Evolutionary conservation across 768 basidiomycete genomes (phyloP), one percentile per base, ranked within the genome.

Genomic region (Rhizopogon vesiculosus): DNA sequence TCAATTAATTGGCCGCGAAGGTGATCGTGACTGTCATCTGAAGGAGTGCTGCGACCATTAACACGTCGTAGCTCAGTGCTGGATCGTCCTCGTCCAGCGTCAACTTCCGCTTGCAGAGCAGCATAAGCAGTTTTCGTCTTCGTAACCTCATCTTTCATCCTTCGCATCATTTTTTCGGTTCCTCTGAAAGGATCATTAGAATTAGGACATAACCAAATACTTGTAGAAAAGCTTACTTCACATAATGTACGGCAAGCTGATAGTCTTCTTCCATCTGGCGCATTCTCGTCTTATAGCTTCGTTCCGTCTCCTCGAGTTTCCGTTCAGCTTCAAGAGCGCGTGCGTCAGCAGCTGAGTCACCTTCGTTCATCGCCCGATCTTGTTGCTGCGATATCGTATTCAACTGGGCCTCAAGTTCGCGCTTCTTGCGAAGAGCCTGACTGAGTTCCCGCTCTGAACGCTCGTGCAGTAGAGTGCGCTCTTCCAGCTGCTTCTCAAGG

Each of bases 101-200:
- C 93, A 19, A 96, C 77, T 62, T 98, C 92, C n/a, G 80, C 72
- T 67, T 98, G 93, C 28, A 98, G 83, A 55, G 79, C 76, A 43
- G 85, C 76, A 65, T 93, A 95, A 44, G 85, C 71, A 45, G 78
- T 78, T 74, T 97, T 98, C 72, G 96, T 91, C 74, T 90, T 95
- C 61, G 82, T 89, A 55, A 98, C 74, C 66, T 98, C 97, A 55
- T 95, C 96, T 71, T 93, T 91, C 87, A 98, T 92, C 62, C 89
- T 85, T 61, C 93, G 85, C 78, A 98, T 89, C 85, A 98, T 93
- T 74, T 95, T 97, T 72, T 98, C 97, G 1, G 95, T 98, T 44
- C 93, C 93, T 80, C 91, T 93, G 22, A 56, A 58, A 35, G 60
- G 59, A 55, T 42, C 54, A 51, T 48, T 50, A 49, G 54, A 55